These are phyloP conservation scores for Irpex sp. DNA, from an alignment of 1,284 basidiomycete genomes.

Conservation along the genomic window DNA sequence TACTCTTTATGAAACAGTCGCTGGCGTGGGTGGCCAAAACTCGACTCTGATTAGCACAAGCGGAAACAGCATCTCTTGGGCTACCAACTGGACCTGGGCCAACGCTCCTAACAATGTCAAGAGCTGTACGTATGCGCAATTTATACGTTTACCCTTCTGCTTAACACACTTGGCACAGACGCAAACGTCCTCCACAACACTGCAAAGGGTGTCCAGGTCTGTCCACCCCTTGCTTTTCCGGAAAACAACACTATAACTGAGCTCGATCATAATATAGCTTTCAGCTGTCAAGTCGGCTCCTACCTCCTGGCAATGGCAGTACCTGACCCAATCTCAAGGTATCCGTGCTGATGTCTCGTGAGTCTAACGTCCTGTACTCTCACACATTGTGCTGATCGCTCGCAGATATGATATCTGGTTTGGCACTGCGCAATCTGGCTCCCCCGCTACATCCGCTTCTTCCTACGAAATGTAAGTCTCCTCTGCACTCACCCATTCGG, in stretches of 20 bases:
- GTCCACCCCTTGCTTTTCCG: background rate
- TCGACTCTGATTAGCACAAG: constrained; percentile 43
- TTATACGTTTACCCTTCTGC: constrained; percentile 1
- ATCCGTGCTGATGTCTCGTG: constrained; percentile 55
- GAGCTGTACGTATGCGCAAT: constrained; percentile 38
- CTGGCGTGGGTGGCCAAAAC: constrained; percentile 46
- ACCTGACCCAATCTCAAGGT: constrained; percentile 38
- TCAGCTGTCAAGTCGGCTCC: constrained; percentile 39
- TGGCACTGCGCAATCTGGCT: constrained; percentile 39
- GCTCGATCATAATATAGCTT: constrained; percentile 28
- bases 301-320: constrained; percentile 50
- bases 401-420: constrained; percentile 55
- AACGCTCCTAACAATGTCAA: constrained; percentile 51
- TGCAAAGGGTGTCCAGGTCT: constrained; percentile 47
- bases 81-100: constrained; percentile 53
- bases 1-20: constrained; percentile 20
- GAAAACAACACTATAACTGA: background rate
- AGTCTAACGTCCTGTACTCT: constrained; percentile 10
- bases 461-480: constrained; percentile 49
- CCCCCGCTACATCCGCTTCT: constrained; percentile 44
- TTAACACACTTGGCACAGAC: constrained; percentile 24
- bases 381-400: background rate
- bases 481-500: background rate
- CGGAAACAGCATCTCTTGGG: constrained; percentile 46
- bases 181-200: constrained; percentile 42